Base-by-base conservation (phyloP, 108 stramenopile genomes). In the Aurantiochytrium sp. region DNA sequence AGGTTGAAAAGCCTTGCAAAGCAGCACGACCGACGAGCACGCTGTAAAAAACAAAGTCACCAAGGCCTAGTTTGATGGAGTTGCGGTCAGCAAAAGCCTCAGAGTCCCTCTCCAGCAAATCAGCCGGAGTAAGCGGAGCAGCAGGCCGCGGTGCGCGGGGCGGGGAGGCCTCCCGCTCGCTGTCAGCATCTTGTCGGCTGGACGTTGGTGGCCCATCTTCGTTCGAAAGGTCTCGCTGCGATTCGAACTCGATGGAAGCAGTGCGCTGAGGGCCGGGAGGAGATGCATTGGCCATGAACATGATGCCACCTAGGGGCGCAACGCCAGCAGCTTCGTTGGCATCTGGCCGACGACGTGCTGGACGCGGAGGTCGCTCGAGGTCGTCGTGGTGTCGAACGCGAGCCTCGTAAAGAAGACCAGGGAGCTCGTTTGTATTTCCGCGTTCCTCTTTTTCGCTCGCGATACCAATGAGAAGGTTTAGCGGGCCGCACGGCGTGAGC, bases 321-420 rank as follows among this genome's bases (percentile, higher is more conserved):
- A 53, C 51, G 51, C 45, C 28, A 53, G 49, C 28, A 12, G 87
- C 83, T 8, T 89, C 49, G 16, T 88, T 44, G 44, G 25, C 45
- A 5, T 49, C 73, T 8, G 19, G 5, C 16, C 87, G n/a, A 55
- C 19, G 29, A 14, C 43, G 19, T 18, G 49, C 25, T 12, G 76
- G 72, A 25, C 23, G 49, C n/a, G 45, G 4, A 12, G 96, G 94
- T 6, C 64, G 25, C 42, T 69, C 64, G 35, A 69, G 14, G 64
- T 42, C 35, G 42, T 42, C 14, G 25, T 69, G 21, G 42, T 42
- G 8, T 42, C 42, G 64, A 43, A 96, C 88, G 42, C 92, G 45
- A 44, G 97, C 98, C 91, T 99, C 98, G 92, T 98, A 99, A 72
- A 99, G 92, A 69, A 99, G 87, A 14, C 98, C 98, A n/a, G 98